Percentiles rank a stretch among this genome's conserved stretches.
These are phyloP conservation scores for Lipomyces starkeyi DNA, from an alignment of 805 yeast genomes.

Conservation along the genomic window DNA sequence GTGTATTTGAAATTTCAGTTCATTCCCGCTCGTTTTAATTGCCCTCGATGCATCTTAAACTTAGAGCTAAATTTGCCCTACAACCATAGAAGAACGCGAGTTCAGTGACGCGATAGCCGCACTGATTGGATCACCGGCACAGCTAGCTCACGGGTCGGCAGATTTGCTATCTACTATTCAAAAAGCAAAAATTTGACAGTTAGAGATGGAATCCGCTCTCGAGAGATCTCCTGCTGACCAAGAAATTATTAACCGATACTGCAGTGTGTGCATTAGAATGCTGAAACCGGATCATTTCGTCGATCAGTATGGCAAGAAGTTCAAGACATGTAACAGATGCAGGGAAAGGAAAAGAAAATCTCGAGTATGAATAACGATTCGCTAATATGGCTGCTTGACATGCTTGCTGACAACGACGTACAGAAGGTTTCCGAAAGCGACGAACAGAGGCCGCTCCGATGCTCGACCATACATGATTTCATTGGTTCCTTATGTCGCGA, in stretches of 20 bases:
- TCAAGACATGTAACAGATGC: conserved; percentile 12
- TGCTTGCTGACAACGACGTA: background rate
- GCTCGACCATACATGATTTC: conserved; percentile 1
- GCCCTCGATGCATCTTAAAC: no score
- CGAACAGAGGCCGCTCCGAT: background rate
- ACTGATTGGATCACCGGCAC: background rate
- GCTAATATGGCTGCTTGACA: background rate
- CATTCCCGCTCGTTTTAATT: no score
- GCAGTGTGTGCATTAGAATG: conserved; percentile 7
- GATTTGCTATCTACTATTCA: no score
- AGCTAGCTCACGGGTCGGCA: no score
- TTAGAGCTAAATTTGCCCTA: no score
- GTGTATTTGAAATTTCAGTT: no score
- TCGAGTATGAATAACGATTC: background rate
- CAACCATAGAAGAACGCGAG: no score
- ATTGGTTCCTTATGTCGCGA: background rate
- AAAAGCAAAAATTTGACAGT: background rate
- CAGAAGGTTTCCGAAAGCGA: background rate
- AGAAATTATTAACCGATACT: background rate
- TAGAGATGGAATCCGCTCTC: background rate
- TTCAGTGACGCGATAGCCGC: background rate
- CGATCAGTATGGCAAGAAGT: conserved; percentile 6
- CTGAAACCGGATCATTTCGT: background rate
- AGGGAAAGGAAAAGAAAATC: background rate
- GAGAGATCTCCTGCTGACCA: background rate